phyloP scores from a whole-genome alignment of 108 stramenopile genomes.

The Nitzschia palea region DNA sequence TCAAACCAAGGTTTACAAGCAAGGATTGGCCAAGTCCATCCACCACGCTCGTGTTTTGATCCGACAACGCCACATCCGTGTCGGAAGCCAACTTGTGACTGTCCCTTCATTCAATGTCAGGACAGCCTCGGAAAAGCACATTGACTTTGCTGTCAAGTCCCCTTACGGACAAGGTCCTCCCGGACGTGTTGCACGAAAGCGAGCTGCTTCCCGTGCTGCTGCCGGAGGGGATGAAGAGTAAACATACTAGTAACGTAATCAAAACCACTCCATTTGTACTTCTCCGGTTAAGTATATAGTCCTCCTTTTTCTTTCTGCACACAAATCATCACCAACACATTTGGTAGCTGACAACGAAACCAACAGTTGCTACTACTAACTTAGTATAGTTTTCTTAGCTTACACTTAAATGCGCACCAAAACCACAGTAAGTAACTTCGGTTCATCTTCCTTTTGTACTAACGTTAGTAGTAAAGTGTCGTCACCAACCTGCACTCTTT shows the following conservation, averaged over 20 bases:
- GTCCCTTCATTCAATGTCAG: constrained; percentile 98
- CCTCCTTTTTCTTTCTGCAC: not conserved
- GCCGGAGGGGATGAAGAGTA: constrained; percentile 87
- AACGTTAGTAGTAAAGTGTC: no score
- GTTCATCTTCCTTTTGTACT: no score
- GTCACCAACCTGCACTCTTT: no score
- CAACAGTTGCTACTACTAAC: no score
- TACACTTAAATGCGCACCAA: no score
- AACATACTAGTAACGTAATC: constrained; percentile 10
- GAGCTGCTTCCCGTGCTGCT: constrained; percentile 92
- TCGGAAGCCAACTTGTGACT: constrained; percentile 97
- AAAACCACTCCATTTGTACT: not conserved
- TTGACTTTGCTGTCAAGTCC: constrained; percentile 95
- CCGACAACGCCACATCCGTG: constrained; percentile 99
- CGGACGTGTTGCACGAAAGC: constrained; percentile 97
- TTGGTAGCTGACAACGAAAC: no score
- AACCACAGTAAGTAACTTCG: no score
- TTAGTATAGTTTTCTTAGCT: no score
- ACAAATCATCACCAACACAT: no score
- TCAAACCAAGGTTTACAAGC: constrained; percentile 98
- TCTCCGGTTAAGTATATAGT: not conserved
- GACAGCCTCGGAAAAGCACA: constrained; percentile 96
- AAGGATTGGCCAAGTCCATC: constrained; percentile 97
- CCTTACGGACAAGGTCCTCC: constrained; percentile 97
- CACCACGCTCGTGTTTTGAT: constrained; percentile 99